Evolutionary conservation across 768 basidiomycete genomes (phyloP).

Genomic region (Mycena crocata): DNA sequence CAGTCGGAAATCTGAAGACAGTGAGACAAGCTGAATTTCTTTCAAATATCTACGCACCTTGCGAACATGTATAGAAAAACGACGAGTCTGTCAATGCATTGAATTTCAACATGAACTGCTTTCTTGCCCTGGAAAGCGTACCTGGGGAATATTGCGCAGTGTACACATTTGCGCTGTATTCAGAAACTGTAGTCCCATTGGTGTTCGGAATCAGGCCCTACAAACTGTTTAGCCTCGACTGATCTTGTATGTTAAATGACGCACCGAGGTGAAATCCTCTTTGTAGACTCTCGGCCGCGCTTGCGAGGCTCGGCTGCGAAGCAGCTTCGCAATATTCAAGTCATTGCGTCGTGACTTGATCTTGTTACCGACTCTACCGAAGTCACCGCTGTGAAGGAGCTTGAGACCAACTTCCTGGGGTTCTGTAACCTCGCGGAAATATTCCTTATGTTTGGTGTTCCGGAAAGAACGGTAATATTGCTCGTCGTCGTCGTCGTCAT

Average conservation of each 20-base stretch:
- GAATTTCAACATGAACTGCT: not conserved
- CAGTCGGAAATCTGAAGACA: conserved; percentile 80
- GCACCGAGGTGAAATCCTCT: conserved; percentile 69
- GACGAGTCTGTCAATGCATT: conserved; percentile 69
- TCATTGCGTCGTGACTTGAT: conserved; percentile 53
- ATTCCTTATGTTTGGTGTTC: conserved; percentile 42
- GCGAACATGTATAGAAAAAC: conserved; percentile 93
- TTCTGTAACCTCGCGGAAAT: conserved; percentile 55
- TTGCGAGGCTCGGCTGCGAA: conserved; percentile 56
- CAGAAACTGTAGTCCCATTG: conserved; percentile 82
- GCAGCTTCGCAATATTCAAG: conserved; percentile 60
- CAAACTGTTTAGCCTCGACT: conserved; percentile 4
- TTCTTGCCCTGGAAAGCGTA: conserved; percentile 42
- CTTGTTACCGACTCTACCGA: conserved; percentile 73
- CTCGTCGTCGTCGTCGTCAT: conserved; percentile 50
- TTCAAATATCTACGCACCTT: conserved; percentile 60
- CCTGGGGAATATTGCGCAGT: conserved; percentile 87
- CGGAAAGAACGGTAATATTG: conserved; percentile 38
- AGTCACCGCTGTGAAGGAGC: conserved; percentile 82
- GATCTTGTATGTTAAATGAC: conserved; percentile 34
- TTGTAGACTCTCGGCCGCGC: conserved; percentile 50
- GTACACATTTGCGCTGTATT: conserved; percentile 80
- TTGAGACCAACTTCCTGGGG: conserved; percentile 73
- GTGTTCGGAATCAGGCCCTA: conserved; percentile 86
- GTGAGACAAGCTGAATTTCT: conserved; percentile 2